A percentile compares a stretch with the other conserved stretches of the same genome.
Evolutionary conservation across 139 green algal genomes (phyloP).

Genomic region (Mesotaenium endlicherianum): DNA sequence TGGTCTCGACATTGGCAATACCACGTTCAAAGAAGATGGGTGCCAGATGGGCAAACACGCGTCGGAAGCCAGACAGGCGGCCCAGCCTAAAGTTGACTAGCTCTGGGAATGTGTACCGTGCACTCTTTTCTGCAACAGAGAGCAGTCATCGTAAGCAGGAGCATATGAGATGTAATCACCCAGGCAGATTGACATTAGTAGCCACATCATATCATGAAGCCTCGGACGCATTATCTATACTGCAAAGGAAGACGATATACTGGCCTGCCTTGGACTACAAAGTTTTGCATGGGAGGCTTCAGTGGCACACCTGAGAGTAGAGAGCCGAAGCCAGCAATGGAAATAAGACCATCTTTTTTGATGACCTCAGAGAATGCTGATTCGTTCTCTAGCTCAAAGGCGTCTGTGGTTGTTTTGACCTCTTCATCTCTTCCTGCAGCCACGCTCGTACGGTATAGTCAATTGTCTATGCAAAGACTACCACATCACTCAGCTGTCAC

Average conservation of each 20-base stretch:
- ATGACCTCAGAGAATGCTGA: conserved; percentile 2
- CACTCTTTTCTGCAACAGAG: conserved; percentile 65
- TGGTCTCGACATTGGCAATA: conserved; percentile 74
- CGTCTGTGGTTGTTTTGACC: too few species aligned
- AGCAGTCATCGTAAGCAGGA: conserved; percentile 3
- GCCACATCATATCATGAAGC: not conserved
- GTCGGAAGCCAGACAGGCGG: conserved; percentile 68
- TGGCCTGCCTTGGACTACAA: not conserved
- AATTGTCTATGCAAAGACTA: too few species aligned
- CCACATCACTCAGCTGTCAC: too few species aligned
- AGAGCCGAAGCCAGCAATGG: conserved; percentile 43
- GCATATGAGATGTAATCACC: not conserved
- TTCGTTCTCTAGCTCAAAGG: conserved; percentile 23
- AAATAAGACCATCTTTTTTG: conserved; percentile 14
- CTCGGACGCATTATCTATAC: not conserved
- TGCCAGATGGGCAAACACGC: conserved; percentile 84
- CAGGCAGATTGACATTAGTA: not conserved
- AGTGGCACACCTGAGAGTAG: conserved; percentile 34
- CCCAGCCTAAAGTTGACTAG: conserved; percentile 71
- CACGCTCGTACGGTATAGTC: too few species aligned
- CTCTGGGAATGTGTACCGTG: conserved; percentile 79
- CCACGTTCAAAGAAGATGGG: conserved; percentile 80
- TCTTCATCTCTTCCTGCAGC: too few species aligned
- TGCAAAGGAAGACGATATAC: not conserved
- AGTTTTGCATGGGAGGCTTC: not conserved